Conservation (phyloP, 805 yeast genomes). For the Kuraishia piskuri region DNA sequence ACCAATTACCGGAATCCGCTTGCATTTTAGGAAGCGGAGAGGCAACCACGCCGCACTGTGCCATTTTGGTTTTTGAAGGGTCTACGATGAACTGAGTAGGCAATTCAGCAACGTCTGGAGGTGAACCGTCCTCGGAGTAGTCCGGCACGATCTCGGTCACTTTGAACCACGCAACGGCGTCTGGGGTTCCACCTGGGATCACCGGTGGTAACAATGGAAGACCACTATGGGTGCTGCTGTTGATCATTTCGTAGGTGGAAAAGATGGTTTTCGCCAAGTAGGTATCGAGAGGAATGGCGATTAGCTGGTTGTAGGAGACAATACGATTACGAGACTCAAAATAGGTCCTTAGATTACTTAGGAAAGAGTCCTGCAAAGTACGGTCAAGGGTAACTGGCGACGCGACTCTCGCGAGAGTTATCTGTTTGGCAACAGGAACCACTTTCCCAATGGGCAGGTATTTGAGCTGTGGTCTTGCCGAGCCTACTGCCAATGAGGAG, state of each 20-base stretch:
- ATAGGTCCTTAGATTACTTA: conserved; percentile 49
- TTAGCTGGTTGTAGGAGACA: conserved; percentile 53
- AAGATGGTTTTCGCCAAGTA: conserved; percentile 50
- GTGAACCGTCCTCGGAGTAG: conserved; percentile 1
- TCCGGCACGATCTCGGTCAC: conserved; percentile 44
- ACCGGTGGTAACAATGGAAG: conserved; percentile 21
- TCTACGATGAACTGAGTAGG: conserved; percentile 47
- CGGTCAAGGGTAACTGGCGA: conserved; percentile 64
- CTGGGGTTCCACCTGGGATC: conserved; percentile 55
- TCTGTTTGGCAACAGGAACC: conserved; percentile 47
- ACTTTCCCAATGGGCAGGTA: conserved; percentile 12
- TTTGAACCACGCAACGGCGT: conserved; percentile 80
- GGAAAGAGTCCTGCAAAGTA: conserved; percentile 49
- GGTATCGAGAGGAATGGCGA: conserved; percentile 75
- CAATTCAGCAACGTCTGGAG: not conserved
- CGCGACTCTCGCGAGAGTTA: conserved; percentile 58
- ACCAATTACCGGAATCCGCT: conserved; percentile 1
- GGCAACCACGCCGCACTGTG: conserved; percentile 53
- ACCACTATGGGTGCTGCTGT: conserved; percentile 5
- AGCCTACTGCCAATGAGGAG: conserved; percentile 8
- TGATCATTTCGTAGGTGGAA: conserved; percentile 20
- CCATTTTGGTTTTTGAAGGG: conserved; percentile 58
- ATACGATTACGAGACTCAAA: conserved; percentile 54
- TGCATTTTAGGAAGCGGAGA: conserved; percentile 22
- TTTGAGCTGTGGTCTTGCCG: conserved; percentile 8